These are phyloP conservation scores for Pisolithus tinctorius DNA, from an alignment of 768 basidiomycete genomes.

Conservation along the genomic window DNA sequence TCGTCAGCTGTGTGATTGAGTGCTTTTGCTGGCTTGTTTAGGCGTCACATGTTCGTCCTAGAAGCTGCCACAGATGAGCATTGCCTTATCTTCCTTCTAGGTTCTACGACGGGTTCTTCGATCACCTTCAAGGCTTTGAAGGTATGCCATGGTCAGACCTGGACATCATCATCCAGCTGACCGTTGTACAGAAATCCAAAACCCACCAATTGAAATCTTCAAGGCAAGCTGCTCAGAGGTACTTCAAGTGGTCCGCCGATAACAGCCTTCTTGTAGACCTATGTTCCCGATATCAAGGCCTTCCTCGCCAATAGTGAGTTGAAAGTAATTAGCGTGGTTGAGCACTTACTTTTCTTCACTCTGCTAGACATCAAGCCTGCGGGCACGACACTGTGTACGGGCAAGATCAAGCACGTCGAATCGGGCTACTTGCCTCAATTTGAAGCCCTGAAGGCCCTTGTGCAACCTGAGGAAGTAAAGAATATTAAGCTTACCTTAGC, in stretches of 20 bases:
- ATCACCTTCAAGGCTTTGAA: slow-evolving; percentile 20
- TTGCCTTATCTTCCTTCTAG: slow-evolving; percentile 4
- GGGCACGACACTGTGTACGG: slow-evolving; percentile 30
- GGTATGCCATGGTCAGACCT: slow-evolving; percentile 5
- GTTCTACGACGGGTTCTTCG: slow-evolving; percentile 26
- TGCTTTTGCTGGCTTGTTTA: slow-evolving; percentile 4
- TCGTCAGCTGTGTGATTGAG: background rate
- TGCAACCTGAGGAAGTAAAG: slow-evolving; percentile 54
- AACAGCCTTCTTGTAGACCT: slow-evolving; percentile 11
- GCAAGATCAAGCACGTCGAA: slow-evolving; percentile 55
- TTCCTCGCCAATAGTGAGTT: slow-evolving; percentile 15
- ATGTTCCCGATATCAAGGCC: slow-evolving; percentile 19
- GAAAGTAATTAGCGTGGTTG: background rate
- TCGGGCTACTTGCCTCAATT: slow-evolving; percentile 62
- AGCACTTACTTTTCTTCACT: background rate
- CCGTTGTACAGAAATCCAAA: slow-evolving; percentile 10
- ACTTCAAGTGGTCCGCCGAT: background rate
- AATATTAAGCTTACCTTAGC: slow-evolving; percentile 67
- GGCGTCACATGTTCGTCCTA: slow-evolving; percentile 20
- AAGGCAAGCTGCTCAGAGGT: slow-evolving; percentile 7
- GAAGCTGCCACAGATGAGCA: background rate
- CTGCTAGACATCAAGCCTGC: slow-evolving; percentile 16
- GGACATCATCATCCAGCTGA: background rate
- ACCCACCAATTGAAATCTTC: slow-evolving; percentile 22
- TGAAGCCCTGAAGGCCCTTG: slow-evolving; percentile 50